Evolutionary conservation across 148 eudicot genomes (phyloP), one percentile per base, ranked within the genome.

Genomic region (Amaranthus palmeri): DNA sequence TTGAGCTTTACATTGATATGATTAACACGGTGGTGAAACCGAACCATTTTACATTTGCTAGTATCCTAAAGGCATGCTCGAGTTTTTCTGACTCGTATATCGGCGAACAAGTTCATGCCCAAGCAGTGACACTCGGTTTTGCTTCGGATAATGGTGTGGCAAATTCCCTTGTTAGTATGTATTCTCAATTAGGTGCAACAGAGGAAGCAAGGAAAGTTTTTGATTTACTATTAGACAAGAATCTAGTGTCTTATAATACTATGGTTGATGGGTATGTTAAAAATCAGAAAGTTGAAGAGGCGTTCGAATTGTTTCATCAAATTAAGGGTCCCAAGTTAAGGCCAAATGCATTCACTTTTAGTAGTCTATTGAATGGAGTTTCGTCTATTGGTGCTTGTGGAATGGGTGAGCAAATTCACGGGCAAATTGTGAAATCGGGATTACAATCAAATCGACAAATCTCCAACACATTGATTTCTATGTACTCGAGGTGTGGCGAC

Each of bases 401-500:
- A n/a, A 88, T 83, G 79, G 96, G 92, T 43, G 87, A 83, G 80
- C 83, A 84, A 62, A 85, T 90, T 69, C 92, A 90, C 68, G 80
- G 86, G 18, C 83, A 79, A 61, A 65, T 83, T 46, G 42, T 88
- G n/a, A 90, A 86, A 78, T 61, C 79, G 2, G 87, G 90, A 55
- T 74, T 84, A 2, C 74, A 65, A 52, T 80, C 90, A 25, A 81
- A 83, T 76, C 81, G 71, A 72, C 70, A 71, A 41, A 75, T 88
- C 70, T 76, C 70, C 73, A 90, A 88, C 70, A 83, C 90, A 9
- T 75, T 90, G 67, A 79, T 88, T 52, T 85, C 88, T 51, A 88
- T 88, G 96, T 90, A 90, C 67, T 80, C 88, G 47, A 82, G 84
- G 65, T 90, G 90, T 69, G 92, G 96, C 36, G 73, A 88, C 71